phyloP scores from a whole-genome alignment of 2,329 filamentous ascomycete genomes.

The Phialemoniopsis sp. region DNA sequence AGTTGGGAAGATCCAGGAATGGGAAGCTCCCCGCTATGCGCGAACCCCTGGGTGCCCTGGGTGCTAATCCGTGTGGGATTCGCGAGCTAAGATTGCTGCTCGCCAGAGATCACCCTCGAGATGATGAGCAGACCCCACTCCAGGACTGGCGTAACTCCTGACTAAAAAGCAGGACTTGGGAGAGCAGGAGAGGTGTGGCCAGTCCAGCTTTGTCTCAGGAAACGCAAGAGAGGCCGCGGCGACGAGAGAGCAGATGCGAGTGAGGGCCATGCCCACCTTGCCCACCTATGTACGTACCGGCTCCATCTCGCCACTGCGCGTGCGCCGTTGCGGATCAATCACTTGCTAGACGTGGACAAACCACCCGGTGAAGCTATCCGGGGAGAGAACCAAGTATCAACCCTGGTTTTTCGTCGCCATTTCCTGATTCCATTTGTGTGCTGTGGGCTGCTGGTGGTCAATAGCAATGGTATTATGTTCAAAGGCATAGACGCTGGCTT shows the following conservation, averaged over 20 bases:
- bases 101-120: no score
- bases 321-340: background rate
- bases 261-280: no score
- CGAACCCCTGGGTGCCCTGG: no score
- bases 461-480: conserved; percentile 9
- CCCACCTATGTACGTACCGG: no score
- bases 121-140: no score
- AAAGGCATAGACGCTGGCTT: conserved; percentile 18
- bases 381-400: conserved; percentile 9
- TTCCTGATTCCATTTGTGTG: conserved; percentile 7
- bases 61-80: no score
- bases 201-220: background rate
- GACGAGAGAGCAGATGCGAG: background rate
- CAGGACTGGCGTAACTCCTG: no score
- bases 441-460: conserved; percentile 8
- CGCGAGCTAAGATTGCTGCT: no score
- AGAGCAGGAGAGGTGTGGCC: background rate
- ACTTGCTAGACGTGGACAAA: conserved; percentile 3
- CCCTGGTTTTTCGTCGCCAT: conserved; percentile 15
- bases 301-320: background rate
- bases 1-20: no score
- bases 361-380: conserved; percentile 6
- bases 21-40: no score
- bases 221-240: background rate
- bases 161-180: background rate